A percentile compares a stretch with the other conserved stretches of the same genome.
Evolutionary conservation across 1,139 yeast genomes (phyloP).

Genomic region (Blastobotrys arbuscula): DNA sequence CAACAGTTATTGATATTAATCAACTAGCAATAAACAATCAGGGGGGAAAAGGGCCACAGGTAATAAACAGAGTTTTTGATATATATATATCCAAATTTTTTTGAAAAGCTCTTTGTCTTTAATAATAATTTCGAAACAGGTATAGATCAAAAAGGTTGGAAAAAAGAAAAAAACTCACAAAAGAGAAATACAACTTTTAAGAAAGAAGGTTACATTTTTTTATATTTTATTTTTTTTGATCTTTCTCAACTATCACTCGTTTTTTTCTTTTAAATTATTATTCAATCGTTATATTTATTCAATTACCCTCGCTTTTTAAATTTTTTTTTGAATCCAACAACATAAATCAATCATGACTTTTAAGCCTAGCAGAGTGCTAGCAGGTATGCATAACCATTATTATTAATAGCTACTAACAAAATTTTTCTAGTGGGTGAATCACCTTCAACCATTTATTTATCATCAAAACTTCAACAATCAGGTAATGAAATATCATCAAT

Average conservation of each 20-base stretch:
- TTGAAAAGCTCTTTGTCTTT: no score
- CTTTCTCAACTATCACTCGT: neutral
- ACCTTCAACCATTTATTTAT: slow-evolving; percentile 23
- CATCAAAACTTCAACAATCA: slow-evolving; percentile 26
- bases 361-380: slow-evolving; percentile 3
- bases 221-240: slow-evolving; percentile 1
- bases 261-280: neutral
- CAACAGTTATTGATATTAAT: no score
- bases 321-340: neutral
- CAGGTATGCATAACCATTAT: slow-evolving; percentile 7
- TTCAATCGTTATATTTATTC: neutral
- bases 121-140: no score
- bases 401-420: neutral
- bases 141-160: neutral
- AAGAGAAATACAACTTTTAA: neutral
- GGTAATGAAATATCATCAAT: slow-evolving; percentile 22
- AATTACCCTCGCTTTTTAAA: neutral
- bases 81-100: no score
- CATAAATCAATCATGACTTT: slow-evolving; percentile 1
- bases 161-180: neutral
- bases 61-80: no score
- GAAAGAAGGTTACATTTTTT: neutral
- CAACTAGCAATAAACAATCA: no score
- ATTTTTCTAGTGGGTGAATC: slow-evolving; percentile 23
- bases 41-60: no score